These are phyloP conservation scores for Obelidium mucronatum DNA, from an alignment of 192 early-diverging fungal genomes.

Conservation along the genomic window DNA sequence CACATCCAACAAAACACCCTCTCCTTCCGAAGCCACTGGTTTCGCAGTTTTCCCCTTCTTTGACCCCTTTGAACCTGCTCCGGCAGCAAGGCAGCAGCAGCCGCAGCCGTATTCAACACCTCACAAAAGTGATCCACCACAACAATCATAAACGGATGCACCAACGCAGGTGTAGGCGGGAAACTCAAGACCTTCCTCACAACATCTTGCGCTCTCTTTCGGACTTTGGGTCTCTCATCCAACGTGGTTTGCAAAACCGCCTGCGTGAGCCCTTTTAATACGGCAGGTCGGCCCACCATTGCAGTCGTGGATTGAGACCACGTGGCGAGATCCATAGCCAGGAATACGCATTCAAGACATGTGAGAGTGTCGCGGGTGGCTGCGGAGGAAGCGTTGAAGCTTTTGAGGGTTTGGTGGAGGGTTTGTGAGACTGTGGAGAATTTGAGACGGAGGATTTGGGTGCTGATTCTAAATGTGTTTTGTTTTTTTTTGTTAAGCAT, in stretches of 20 bases:
- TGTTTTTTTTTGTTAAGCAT: no score
- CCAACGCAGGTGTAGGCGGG: slow-evolving; percentile 74
- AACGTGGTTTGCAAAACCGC: slow-evolving; percentile 75
- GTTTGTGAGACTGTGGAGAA: slow-evolving; percentile 47
- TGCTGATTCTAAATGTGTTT: slow-evolving; percentile 28
- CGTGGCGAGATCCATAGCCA: slow-evolving; percentile 74
- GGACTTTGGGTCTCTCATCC: slow-evolving; percentile 87
- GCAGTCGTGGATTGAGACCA: slow-evolving; percentile 62
- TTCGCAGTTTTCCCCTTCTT: slow-evolving; percentile 26
- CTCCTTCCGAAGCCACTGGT: slow-evolving; percentile 36
- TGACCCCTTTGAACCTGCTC: slow-evolving; percentile 24
- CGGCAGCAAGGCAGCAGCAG: slow-evolving; percentile 22
- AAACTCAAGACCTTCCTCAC: slow-evolving; percentile 70
- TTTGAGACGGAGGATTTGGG: slow-evolving; percentile 50
- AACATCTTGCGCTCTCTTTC: slow-evolving; percentile 88
- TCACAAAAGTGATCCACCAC: slow-evolving; percentile 70
- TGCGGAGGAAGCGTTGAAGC: slow-evolving; percentile 45
- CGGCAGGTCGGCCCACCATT: slow-evolving; percentile 20
- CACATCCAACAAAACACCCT: slow-evolving; percentile 61
- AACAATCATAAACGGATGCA: slow-evolving; percentile 75
- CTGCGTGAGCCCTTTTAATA: slow-evolving; percentile 19
- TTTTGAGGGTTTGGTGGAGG: slow-evolving; percentile 68
- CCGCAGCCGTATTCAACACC: slow-evolving; percentile 51
- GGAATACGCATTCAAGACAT: slow-evolving; percentile 81
- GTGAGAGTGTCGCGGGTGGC: slow-evolving; percentile 50